A percentile compares a stretch with the other conserved stretches of the same genome.
These are phyloP conservation scores for Ogataea paraovalis DNA, from an alignment of 805 yeast genomes.

Conservation along the genomic window DNA sequence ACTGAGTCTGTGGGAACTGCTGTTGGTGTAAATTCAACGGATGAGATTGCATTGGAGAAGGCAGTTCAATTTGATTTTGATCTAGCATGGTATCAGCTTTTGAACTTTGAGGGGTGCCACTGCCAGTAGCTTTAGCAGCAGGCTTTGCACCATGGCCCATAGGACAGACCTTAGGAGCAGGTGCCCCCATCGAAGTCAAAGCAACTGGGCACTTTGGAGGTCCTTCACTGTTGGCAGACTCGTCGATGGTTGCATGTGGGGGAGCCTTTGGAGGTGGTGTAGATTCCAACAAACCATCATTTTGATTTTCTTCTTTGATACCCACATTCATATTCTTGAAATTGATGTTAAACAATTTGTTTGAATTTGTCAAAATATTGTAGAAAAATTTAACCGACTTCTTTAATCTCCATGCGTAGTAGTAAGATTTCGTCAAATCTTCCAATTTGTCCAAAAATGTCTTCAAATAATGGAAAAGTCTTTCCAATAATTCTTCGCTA, in stretches of 20 bases:
- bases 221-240: neutral
- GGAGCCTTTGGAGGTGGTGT: slow-evolving; percentile 8
- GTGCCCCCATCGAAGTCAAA: neutral
- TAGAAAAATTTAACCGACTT: slow-evolving; percentile 38
- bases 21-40: slow-evolving; percentile 7
- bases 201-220: neutral
- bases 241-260: neutral
- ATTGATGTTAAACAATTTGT: slow-evolving; percentile 31
- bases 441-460: slow-evolving; percentile 35
- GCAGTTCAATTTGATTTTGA: neutral
- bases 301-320: slow-evolving; percentile 11
- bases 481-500: slow-evolving; percentile 29
- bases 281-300: slow-evolving; percentile 8
- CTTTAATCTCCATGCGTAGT: slow-evolving; percentile 43
- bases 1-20: slow-evolving; percentile 4
- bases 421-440: slow-evolving; percentile 35
- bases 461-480: slow-evolving; percentile 32
- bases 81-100: slow-evolving; percentile 13
- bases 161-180: neutral
- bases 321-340: slow-evolving; percentile 27
- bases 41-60: slow-evolving; percentile 3
- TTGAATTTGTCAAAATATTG: slow-evolving; percentile 32
- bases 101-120: slow-evolving; percentile 5
- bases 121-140: neutral
- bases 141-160: neutral